Evolutionary conservation across 2,329 filamentous ascomycete species (phyloP), one percentile per base, ranked within the genome.

Genomic region (Triangularia verruculosa): DNA sequence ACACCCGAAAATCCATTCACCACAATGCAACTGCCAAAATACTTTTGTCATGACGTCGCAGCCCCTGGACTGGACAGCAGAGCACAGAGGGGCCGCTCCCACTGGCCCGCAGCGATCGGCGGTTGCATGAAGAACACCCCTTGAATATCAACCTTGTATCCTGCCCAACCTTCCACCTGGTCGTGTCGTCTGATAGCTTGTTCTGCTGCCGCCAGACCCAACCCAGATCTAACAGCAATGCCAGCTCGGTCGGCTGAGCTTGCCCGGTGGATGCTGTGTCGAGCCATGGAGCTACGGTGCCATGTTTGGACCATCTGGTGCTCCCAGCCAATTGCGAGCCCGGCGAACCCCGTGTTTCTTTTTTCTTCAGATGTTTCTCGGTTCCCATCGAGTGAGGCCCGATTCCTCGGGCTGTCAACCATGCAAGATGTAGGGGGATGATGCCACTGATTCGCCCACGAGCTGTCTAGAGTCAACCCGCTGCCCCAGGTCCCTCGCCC

Each of bases 51-150:
- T 47, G 39, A 47, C 39, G 39, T 47, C 39, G 39, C 39, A 47
- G 17, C 12, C 5, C 13, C 39, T 47, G 17, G 13, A 28, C 27
- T 28, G 27, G 27, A 28, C 27, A 28, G 27, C 27, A 28, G 5
- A 28, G 9, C 27, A 28, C 27, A 28, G 39, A 47, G 27, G 27
- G 27, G 27, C 39, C 39, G 13, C 22, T 58, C 13, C 22, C 11
- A 27, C 53, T 56, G 22, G 53, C 54, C 27, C 27, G 54, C 54
- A 57, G 27, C 2, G 20, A 51, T 54, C 27, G 51, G 54, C 60
- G 20, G 58, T 53, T 66, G 69, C 69, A 70, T 70, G 56, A 67
- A 69, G 58, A 22, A 61, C 22, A 20, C 65, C 68, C 69, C 69
- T 67, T 63, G 51, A 65, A 53, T 58, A 52, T 32, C 28, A 27